These are phyloP conservation scores for Candida taoyuanica DNA, from an alignment of 805 yeast genomes.

Conservation along the genomic window DNA sequence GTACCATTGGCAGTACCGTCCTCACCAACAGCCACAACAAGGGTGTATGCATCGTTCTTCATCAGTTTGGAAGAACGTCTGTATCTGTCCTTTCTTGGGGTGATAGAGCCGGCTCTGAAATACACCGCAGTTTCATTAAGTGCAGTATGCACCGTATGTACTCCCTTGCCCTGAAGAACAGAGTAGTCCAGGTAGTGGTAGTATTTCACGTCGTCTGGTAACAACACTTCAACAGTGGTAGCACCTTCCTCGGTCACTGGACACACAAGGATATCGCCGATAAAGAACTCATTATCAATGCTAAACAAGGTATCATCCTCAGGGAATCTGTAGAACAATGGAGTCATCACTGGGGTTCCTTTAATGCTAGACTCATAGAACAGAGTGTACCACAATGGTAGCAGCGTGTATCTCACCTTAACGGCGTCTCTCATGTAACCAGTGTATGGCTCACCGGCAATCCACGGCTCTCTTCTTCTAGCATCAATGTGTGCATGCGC, in stretches of 20 bases:
- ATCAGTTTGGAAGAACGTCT: conserved; percentile 77
- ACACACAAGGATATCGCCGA: conserved; percentile 76
- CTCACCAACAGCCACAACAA: conserved; percentile 54
- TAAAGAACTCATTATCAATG: conserved; percentile 78
- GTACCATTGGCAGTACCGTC: conserved; percentile 50
- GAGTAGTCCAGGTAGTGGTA: conserved; percentile 46
- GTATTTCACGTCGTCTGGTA: conserved; percentile 47
- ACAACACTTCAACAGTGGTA: conserved; percentile 29
- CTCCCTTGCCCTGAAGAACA: conserved; percentile 35
- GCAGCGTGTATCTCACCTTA: conserved; percentile 62
- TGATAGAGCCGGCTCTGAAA: conserved; percentile 73
- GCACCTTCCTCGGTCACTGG: conserved; percentile 67
- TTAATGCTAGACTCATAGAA: conserved; percentile 57
- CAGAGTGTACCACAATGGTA: conserved; percentile 77
- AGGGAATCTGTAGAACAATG: conserved; percentile 57
- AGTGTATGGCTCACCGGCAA: conserved; percentile 71
- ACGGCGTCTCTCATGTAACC: conserved; percentile 65
- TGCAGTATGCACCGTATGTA: conserved; percentile 37
- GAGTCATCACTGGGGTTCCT: conserved; percentile 71
- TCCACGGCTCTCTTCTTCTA: conserved; percentile 88
- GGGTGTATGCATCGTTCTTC: conserved; percentile 75
- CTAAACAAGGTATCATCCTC: conserved; percentile 42
- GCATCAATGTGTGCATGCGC: conserved; percentile 97
- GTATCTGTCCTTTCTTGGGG: conserved; percentile 62
- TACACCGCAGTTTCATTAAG: conserved; percentile 66